Conservation (phyloP, 23 red algal species). For the Chondrus crispus region DNA sequence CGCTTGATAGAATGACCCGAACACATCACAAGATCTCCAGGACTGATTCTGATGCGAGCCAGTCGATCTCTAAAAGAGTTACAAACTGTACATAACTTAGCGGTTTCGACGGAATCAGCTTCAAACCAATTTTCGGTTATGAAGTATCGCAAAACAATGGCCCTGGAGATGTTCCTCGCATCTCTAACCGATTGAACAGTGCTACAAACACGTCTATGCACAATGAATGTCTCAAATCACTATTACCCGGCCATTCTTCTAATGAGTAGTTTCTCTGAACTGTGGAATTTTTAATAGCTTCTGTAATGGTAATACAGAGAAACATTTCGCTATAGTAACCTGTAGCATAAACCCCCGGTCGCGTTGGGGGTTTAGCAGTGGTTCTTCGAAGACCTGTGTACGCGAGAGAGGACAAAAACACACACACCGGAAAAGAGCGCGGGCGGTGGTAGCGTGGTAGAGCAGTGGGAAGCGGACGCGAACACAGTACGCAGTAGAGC, state of each 20-base stretch:
- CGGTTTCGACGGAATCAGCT: not conserved
- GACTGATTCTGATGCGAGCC: not conserved
- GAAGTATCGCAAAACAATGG: not conserved
- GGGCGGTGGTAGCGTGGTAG: too few species aligned
- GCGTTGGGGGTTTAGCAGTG: too few species aligned
- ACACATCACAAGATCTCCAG: not conserved
- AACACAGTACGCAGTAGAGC: too few species aligned
- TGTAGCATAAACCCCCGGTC: too few species aligned
- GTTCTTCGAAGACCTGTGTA: too few species aligned
- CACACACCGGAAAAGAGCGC: too few species aligned
- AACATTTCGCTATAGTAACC: too few species aligned
- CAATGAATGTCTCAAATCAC: not conserved
- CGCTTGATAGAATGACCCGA: constrained; percentile 25
- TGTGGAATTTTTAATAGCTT: not conserved
- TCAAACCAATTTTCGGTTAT: not conserved
- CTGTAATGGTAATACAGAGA: not conserved
- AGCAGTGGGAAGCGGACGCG: too few species aligned
- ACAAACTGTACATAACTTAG: not conserved
- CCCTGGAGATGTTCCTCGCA: not conserved
- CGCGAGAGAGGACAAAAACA: too few species aligned
- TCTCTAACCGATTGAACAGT: not conserved
- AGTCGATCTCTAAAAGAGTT: not conserved
- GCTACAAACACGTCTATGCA: not conserved
- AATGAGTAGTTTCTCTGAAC: not conserved
- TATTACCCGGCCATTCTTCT: not conserved